Percentiles rank a stretch among this genome's conserved stretches.
phyloP scores from a whole-genome alignment of 2,329 filamentous ascomycete genomes.

The Curvularia sp. region DNA sequence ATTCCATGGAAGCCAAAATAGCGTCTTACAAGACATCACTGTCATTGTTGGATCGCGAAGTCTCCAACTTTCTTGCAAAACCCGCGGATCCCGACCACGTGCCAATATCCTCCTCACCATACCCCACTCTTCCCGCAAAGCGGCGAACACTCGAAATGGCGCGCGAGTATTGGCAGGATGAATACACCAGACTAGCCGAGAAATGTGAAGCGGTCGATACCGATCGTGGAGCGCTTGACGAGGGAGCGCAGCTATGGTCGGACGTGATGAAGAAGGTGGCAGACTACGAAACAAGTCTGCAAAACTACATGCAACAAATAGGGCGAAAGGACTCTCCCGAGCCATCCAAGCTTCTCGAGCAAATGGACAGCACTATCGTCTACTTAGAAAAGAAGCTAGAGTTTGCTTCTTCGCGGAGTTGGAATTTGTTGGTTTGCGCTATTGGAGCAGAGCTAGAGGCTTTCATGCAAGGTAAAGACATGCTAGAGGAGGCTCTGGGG shows the following conservation, averaged over 20 bases:
- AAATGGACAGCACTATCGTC: constrained; percentile 64
- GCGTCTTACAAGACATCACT: constrained; percentile 74
- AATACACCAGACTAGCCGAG: constrained; percentile 63
- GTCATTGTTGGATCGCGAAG: constrained; percentile 68
- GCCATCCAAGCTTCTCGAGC: constrained; percentile 34
- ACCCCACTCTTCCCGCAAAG: constrained; percentile 67
- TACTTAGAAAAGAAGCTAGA: constrained; percentile 63
- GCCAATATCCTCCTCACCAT: constrained; percentile 52
- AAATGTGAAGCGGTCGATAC: constrained; percentile 64
- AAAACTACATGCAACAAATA: constrained; percentile 58
- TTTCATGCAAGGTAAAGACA: constrained; percentile 65
- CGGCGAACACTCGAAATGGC: constrained; percentile 75
- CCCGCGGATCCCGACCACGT: constrained; percentile 56
- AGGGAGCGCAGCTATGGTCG: constrained; percentile 72
- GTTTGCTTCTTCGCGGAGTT: constrained; percentile 66
- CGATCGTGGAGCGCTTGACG: constrained; percentile 70
- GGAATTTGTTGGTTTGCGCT: constrained; percentile 78
- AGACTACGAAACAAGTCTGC: constrained; percentile 69
- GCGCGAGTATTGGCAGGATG: constrained; percentile 71
- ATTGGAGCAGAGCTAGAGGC: constrained; percentile 77
- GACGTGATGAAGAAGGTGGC: constrained; percentile 65
- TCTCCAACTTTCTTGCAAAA: constrained; percentile 64
- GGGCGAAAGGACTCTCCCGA: constrained; percentile 27
- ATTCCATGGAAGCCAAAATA: constrained; percentile 71
- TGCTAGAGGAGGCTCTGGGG: constrained; percentile 58